Conservation (phyloP, 192 early-diverging fungal species). For the Piromyces finnis region DNA sequence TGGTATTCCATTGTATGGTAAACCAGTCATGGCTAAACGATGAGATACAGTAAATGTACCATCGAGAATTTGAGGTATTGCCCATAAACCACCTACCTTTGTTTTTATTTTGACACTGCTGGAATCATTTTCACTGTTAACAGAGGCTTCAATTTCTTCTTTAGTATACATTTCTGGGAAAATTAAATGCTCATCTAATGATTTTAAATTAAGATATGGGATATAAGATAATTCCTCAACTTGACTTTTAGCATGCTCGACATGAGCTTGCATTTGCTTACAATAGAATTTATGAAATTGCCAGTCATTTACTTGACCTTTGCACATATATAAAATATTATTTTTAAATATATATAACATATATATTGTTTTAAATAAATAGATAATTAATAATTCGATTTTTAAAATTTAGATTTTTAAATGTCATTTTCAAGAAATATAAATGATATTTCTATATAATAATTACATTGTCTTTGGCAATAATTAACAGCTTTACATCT, state of each 20-base stretch:
- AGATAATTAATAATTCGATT: no score
- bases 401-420: no score
- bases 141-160: neutral
- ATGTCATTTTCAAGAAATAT: no score
- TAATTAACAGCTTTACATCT: neutral
- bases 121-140: neutral
- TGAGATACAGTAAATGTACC: neutral
- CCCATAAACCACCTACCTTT: neutral
- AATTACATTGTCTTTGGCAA: neutral
- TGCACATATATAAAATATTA: no score
- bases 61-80: neutral
- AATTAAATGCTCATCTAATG: neutral
- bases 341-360: no score
- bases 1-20: neutral
- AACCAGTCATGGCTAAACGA: neutral
- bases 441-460: no score
- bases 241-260: neutral
- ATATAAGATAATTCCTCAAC: neutral
- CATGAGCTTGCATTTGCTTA: neutral
- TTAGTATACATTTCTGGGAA: neutral
- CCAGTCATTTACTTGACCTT: neutral
- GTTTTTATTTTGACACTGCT: neutral
- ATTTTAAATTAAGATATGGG: neutral
- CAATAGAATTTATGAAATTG: neutral
- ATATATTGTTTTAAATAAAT: no score